Percentiles rank a stretch among this genome's conserved stretches.
Conservation (phyloP, 441 rosid species). For the Pelargonium myrrhifolium region DNA sequence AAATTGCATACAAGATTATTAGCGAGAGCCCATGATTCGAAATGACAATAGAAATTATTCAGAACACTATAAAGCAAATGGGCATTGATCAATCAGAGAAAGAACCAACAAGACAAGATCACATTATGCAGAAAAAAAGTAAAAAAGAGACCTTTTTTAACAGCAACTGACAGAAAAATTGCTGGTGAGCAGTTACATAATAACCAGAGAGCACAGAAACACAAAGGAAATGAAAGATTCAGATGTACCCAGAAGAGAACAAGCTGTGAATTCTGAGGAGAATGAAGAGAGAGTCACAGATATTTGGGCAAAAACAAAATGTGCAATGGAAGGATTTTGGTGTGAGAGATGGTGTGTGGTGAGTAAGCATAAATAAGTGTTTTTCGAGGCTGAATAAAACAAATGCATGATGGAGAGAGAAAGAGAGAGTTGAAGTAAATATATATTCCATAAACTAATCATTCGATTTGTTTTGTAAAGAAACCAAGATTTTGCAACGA, state of each 20-base stretch:
- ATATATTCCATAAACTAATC: neutral
- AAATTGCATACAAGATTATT: constrained; percentile 14
- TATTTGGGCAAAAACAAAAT: constrained; percentile 19
- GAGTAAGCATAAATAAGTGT: constrained; percentile 38
- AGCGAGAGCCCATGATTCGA: constrained; percentile 42
- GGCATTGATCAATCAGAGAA: constrained; percentile 23
- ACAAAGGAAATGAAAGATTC: constrained; percentile 12
- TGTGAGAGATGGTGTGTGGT: constrained; percentile 41
- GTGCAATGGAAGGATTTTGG: constrained; percentile 30
- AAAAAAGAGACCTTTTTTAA: constrained; percentile 16
- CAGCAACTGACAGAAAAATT: too few species aligned
- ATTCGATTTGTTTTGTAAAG: neutral
- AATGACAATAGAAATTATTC: constrained; percentile 17
- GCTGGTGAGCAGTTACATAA: constrained; percentile 24
- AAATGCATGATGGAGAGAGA: constrained; percentile 12
- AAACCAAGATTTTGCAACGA: neutral
- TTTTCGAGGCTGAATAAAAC: constrained; percentile 14
- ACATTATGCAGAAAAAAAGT: constrained; percentile 29
- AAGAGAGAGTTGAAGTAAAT: constrained; percentile 4
- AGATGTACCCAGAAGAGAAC: constrained; percentile 18
- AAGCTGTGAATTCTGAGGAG: constrained; percentile 7
- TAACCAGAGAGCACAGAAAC: constrained; percentile 15
- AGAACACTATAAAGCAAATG: constrained; percentile 22
- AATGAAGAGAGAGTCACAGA: constrained; percentile 11
- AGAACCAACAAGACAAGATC: constrained; percentile 21